Base-by-base conservation (phyloP, 208 protist genomes). In the Acanthamoeba culbertsoni region DNA sequence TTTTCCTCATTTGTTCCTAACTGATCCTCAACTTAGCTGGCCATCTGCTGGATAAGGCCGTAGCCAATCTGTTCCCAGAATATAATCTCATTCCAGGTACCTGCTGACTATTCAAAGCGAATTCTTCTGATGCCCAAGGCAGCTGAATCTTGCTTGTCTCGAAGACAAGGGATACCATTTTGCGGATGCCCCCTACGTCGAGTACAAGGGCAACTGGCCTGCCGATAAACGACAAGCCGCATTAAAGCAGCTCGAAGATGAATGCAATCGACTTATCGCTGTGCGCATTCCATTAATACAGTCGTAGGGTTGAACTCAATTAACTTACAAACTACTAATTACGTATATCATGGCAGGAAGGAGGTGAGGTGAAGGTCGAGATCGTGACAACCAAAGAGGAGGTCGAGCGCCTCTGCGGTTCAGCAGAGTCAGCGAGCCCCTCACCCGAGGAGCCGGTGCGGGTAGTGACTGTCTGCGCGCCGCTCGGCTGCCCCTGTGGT, bases 111-210 rank as follows among this genome's bases (percentile, higher is more conserved):
- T 43, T 48, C 42, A 14, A n/a, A 46, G 5, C 5, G 16, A 48
- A 5, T 48, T 84, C 18, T n/a, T 33, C 28, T 55, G 37, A 8
- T 51, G 42, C 0, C 45, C n/a, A 10, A 28, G 35, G 14, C 33
- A 16, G 18, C 48, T 55, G 43, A 57, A 5, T 20, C 2, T 26
- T 0, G 23, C 18, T 57, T 45, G 40, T 55, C 33, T 7, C 33
- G 0, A 20, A 86, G 75, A 59, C 75, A 86, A 86, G 33, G 75
- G 75, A 37, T 86, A 86, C 42, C 75, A 86, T 45, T 86, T 86
- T 59, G 45, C 42, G 7, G 75, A 86, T 10, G 75, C 45, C 0
- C 75, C 75, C 1, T 86, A 86, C 45, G 75, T 86, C 26, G 75
- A 86, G 42, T 86, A 86, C 75, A 86, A 86, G 48, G 75, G 75